Evolutionary conservation across 441 rosid species (phyloP), one percentile per base, ranked within the genome.

Genomic region (Aleurites moluccanus): DNA sequence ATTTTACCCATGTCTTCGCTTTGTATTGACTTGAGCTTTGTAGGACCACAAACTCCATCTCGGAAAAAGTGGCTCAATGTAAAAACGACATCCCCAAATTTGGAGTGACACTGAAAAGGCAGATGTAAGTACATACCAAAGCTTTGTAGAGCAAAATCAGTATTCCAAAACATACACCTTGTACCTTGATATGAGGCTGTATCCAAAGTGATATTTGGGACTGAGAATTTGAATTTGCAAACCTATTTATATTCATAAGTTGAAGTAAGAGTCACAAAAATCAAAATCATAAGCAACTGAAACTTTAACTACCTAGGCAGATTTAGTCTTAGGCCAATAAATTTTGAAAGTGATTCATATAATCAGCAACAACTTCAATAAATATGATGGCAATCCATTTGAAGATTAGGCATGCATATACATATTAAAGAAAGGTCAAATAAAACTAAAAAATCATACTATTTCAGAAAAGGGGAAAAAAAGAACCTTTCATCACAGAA

Each of bases 401-500:
- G 56, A 74, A 64, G 62, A 18, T 73, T 33, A 3, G 40, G 30
- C 14, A 18, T 23, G 42, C 57, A 9, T 28, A 16, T 42, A 45
- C 16, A 49, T 13, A 21, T 63, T 13, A 45, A 21, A 14, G 18
- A 67, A 74, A 28, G 55, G 64, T 63, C 59, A 59, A 66, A 56
- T 13, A 23, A 63, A 57, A 75, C 23, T 42, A n/a, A n/a, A 74
- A 73, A 30, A 75, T 45, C 23, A 6, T 23, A 61, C 6, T 9
- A 55, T 4, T 27, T 42, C 6, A 30, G 56, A 21, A 49, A 57
- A 23, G n/a, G n/a, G 73, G 42, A 65, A 69, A 55, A 55, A n/a
- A 1, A n/a, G 23, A 78, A 96, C 99, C 98, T 93, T 80, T 92
- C 96, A 85, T 96, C 99, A 83, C 97, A 91, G 73, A 96, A 89